Percentiles rank a stretch among this genome's conserved stretches.
phyloP scores from a whole-genome alignment of 306 rosid genomes.

The Cyclanthera cordifolia region DNA sequence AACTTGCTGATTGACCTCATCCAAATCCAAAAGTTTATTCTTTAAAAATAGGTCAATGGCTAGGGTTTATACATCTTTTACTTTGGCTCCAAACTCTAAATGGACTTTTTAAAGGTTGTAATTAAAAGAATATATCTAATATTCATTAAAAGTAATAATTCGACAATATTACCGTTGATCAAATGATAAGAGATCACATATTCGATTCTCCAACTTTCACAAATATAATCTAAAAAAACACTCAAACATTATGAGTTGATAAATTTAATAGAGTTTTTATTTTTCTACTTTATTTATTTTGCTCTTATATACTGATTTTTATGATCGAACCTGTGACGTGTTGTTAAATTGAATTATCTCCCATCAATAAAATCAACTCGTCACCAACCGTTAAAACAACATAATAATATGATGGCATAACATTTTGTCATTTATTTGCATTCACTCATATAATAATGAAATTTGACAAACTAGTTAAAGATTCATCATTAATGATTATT shows the following conservation, averaged over 20 bases:
- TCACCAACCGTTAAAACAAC: no score
- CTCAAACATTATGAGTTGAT: no score
- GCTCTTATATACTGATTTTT: no score
- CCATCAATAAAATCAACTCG: background rate
- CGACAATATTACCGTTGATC: no score
- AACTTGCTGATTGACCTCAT: background rate
- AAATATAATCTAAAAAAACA: no score
- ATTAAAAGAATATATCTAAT: background rate
- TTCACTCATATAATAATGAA: background rate
- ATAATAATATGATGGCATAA: background rate
- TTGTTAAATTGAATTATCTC: background rate
- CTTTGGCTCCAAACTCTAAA: no score
- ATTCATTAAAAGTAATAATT: no score
- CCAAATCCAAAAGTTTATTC: background rate
- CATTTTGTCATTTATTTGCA: background rate
- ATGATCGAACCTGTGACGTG: no score
- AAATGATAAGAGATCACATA: no score
- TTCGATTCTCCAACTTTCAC: no score
- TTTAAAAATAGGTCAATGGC: background rate
- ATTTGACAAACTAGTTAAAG: background rate
- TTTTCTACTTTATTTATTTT: no score
- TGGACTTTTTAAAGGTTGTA: background rate
- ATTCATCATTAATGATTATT: background rate
- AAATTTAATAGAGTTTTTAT: no score
- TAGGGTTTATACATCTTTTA: background rate